Conservation (phyloP, 345 rosid species). For the Bruguiera parviflora region DNA sequence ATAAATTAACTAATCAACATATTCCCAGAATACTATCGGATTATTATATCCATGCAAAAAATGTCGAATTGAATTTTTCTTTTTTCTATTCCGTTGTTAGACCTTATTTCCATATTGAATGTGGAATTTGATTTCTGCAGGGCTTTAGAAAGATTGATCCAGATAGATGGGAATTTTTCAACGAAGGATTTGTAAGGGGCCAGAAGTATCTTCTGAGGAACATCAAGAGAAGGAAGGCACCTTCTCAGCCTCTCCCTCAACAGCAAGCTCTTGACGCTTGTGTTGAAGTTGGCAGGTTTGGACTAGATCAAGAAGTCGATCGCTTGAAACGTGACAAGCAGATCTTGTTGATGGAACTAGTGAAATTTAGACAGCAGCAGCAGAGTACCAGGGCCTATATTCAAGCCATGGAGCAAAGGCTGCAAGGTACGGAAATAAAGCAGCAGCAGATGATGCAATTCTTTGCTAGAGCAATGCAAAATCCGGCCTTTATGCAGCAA, state of each 20-base stretch:
- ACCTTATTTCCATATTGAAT: background rate
- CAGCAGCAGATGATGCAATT: constrained; percentile 91
- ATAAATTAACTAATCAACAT: background rate
- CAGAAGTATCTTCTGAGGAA: constrained; percentile 60
- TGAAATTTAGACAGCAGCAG: constrained; percentile 67
- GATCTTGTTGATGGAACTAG: constrained; percentile 50
- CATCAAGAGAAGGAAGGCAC: constrained; percentile 61
- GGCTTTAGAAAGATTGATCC: constrained; percentile 84
- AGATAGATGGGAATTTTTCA: constrained; percentile 79
- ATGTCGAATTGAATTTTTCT: background rate
- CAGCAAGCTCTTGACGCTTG: constrained; percentile 46
- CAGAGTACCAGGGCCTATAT: constrained; percentile 55
- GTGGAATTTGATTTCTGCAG: constrained; percentile 27
- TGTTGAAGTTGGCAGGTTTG: constrained; percentile 51
- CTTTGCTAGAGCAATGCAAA: constrained; percentile 61
- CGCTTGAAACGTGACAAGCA: constrained; percentile 62
- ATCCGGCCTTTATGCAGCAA: constrained; percentile 61
- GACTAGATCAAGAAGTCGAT: constrained; percentile 39
- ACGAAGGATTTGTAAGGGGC: constrained; percentile 76
- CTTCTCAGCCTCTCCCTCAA: constrained; percentile 31
- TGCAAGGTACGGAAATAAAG: constrained; percentile 61
- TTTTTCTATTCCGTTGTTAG: no score
- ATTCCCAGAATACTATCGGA: background rate
- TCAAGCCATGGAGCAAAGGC: constrained; percentile 62
- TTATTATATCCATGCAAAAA: background rate